These are phyloP conservation scores for Hansenula lynferdii DNA, from an alignment of 1,139 yeast species.

Conservation along the genomic window DNA sequence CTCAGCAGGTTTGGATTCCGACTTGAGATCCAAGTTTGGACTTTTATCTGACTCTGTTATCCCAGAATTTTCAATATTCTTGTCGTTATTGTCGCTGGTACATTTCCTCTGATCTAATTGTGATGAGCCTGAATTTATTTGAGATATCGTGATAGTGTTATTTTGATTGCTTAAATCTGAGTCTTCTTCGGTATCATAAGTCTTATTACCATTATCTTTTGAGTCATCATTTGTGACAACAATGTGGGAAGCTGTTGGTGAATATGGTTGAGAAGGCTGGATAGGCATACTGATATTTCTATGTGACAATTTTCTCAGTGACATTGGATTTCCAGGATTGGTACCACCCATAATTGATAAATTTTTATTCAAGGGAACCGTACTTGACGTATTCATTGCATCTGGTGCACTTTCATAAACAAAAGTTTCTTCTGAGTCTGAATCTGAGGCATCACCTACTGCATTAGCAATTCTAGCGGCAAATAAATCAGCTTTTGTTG, in stretches of 20 bases:
- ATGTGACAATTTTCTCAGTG: conserved; percentile 19
- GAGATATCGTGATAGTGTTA: conserved; percentile 1
- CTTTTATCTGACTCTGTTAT: too few relatives aligned
- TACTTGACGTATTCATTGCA: conserved; percentile 30
- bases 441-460: conserved; percentile 80
- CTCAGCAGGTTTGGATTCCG: background rate
- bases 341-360: conserved; percentile 7
- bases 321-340: conserved; percentile 14
- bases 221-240: conserved; percentile 7
- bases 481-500: conserved; percentile 80
- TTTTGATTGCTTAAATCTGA: conserved; percentile 4
- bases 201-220: conserved; percentile 2
- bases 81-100: background rate
- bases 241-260: conserved; percentile 11
- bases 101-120: background rate
- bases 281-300: conserved; percentile 23
- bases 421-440: conserved; percentile 91
- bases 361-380: conserved; percentile 14
- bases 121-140: background rate
- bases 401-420: conserved; percentile 65
- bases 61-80: too few relatives aligned
- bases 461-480: conserved; percentile 95
- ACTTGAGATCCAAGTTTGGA: background rate
- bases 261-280: conserved; percentile 10
- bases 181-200: conserved; percentile 9